Evolutionary conservation across 2,329 filamentous ascomycete genomes (phyloP), one percentile per base, ranked within the genome.

Genomic region (Mollisiaceae sp.): DNA sequence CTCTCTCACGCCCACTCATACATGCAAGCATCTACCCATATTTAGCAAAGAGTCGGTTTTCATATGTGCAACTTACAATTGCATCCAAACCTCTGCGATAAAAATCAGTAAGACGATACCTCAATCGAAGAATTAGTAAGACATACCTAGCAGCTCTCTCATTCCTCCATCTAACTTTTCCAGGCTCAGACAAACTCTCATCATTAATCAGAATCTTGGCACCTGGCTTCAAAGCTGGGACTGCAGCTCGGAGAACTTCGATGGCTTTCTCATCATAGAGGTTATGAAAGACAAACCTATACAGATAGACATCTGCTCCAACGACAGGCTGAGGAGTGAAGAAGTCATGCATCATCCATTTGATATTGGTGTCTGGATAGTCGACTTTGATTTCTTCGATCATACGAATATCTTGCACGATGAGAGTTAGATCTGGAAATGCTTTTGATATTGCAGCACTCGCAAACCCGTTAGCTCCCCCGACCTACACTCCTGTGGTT

Each of bases 251-350:
- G 12, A 77, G 70, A 52, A 80, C 79, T 45, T 71, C 69, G 22
- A 76, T 68, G 1, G 72, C 71, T 45, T 79, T 74, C 6, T 76
- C 75, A 45, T 82, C 79, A 0, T 80, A 77, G 78, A 80, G 81
- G 71, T 83, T 81, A 68, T 84, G 82, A 50, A 84, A 74, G 60
- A 83, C 81, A 71, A 77, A 77, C 22, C 81, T 79, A 62, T 83
- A 74, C 55, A 83, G 72, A 71, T 82, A 83, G n/a, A 82, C 77
- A 59, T 80, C 79, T 20, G 79, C 82, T 18, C 57, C 63, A 9
- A 69, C 59, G 1, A 81, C 71, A 4, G 78, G 77, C 70, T 83
- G 82, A 6, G 77, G 76, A 6, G 74, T 72, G 72, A 83, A 82
- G 70, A 83, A 79, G 70, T 82, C 78, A 72, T 84, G 80, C 32